Evolutionary conservation across 1,284 basidiomycete genomes (phyloP).

Genomic region (Austroboletus niveus): DNA sequence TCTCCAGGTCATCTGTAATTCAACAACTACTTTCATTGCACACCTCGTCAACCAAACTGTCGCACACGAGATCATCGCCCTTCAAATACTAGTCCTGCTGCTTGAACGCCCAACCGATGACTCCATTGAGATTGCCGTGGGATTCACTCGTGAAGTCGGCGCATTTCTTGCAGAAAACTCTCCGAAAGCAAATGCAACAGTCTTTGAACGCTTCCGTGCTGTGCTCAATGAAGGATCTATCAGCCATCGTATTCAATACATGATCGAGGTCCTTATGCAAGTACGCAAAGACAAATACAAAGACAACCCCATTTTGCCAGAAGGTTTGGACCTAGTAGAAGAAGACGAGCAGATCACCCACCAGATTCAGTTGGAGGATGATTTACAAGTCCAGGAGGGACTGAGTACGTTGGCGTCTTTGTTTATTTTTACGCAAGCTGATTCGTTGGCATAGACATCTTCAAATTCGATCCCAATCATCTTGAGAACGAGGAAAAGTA

Average conservation of each 20-base stretch:
- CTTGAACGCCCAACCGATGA: conserved; percentile 97
- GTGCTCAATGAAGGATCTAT: conserved; percentile 95
- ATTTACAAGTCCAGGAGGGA: conserved; percentile 91
- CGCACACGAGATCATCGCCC: conserved; percentile 91
- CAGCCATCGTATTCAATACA: conserved; percentile 97
- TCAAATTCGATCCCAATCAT: conserved; percentile 92
- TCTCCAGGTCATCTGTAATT: conserved; percentile 82
- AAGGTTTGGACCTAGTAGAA: conserved; percentile 94
- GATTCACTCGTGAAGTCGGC: conserved; percentile 96
- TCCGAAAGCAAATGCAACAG: conserved; percentile 89
- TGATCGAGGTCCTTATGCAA: conserved; percentile 99
- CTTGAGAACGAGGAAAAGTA: conserved; percentile 94
- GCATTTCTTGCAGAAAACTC: conserved; percentile 93
- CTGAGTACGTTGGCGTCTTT: conserved; percentile 62
- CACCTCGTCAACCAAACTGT: conserved; percentile 97
- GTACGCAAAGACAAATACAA: conserved; percentile 98
- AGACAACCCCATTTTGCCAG: conserved; percentile 92
- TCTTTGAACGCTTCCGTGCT: conserved; percentile 95
- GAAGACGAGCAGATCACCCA: conserved; percentile 98
- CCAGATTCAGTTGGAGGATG: conserved; percentile 87
- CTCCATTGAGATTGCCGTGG: conserved; percentile 97
- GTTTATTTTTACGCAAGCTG: conserved; percentile 5
- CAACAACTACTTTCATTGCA: conserved; percentile 93
- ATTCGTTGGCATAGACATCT: conserved; percentile 67
- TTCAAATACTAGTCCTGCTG: conserved; percentile 92